These are phyloP conservation scores for Rosellinia necatrix DNA, from an alignment of 2,329 filamentous ascomycete genomes.

Conservation along the genomic window DNA sequence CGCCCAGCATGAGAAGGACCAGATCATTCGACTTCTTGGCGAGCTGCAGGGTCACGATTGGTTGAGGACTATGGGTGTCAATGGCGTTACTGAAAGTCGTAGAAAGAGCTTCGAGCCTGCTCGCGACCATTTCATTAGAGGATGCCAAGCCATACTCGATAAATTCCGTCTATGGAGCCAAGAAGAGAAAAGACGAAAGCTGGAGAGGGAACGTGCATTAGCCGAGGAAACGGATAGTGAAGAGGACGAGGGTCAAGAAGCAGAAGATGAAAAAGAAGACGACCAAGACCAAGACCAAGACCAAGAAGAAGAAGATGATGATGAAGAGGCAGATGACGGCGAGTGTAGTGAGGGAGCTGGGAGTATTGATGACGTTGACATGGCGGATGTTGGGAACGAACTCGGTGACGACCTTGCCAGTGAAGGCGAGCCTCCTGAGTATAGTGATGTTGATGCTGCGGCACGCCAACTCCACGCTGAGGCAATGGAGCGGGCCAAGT, in stretches of 20 bases:
- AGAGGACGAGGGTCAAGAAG: constrained; percentile 36
- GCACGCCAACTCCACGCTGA: constrained; percentile 79
- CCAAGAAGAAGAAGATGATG: constrained; percentile 36
- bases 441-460: constrained; percentile 71
- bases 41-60: constrained; percentile 90
- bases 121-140: constrained; percentile 80
- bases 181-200: constrained; percentile 83
- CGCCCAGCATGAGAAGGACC: constrained; percentile 69
- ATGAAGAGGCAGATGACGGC: constrained; percentile 38
- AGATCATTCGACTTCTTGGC: constrained; percentile 70
- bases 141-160: constrained; percentile 79
- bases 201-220: constrained; percentile 71
- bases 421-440: constrained; percentile 62
- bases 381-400: constrained; percentile 26
- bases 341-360: constrained; percentile 30
- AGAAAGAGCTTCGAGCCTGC: constrained; percentile 88
- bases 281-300: constrained; percentile 41
- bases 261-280: constrained; percentile 23
- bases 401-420: constrained; percentile 33
- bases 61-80: constrained; percentile 90
- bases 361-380: constrained; percentile 45
- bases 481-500: constrained; percentile 47
- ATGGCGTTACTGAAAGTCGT: constrained; percentile 79
- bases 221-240: constrained; percentile 56
- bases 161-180: constrained; percentile 90